Evolutionary conservation across 225 moss, liverwort and hornwort species (phyloP), one percentile per base, ranked within the genome.

Genomic region (Physcomitrellopsis africana): DNA sequence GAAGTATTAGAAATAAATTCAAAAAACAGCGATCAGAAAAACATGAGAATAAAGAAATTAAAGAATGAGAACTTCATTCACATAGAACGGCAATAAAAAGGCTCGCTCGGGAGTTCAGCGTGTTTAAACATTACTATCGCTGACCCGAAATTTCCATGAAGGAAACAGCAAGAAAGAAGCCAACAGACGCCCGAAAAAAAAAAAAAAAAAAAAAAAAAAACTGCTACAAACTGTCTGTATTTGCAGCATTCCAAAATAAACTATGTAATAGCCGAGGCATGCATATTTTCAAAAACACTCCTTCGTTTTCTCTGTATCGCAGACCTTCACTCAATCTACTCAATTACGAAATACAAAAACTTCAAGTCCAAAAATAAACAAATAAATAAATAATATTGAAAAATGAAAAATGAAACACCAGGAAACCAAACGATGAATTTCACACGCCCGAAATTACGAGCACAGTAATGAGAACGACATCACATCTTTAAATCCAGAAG

Each of bases 81-180:
- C 74, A 71, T 41, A 51, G 66, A 37, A 43, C 32, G 51, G 32
- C 52, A 72, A 44, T 51, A 18, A 45, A 15, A 61, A 77, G 67
- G 54, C 45, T 51, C 18, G 9, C 79, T 52, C 68, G 72, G 22
- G 51, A 72, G 27, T 49, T 2, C 24, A 67, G 70, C 68, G 24
- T 67, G 51, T 63, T 55, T 20, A 68, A 65, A 56, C 48, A 24
- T 66, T 7, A 55, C 46, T 32, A 72, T 10, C 64, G 68, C 59
- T 51, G 70, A 44, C 55, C 58, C 23, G 48, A 22, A 49, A 60
- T 60, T 64, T 76, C 65, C 55, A 76, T 60, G 72, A 63, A 48
- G 49, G n/a, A 76, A 78, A 80, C 51, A 72, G 68, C 61, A 51
- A 76, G 64, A 48, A 49, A 51, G 66, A 76, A 72, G 56, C 48